Percentiles rank a stretch among this genome's conserved stretches.
Conservation (phyloP, 106 monocot genomes). For the Ottelia alismoides region DNA sequence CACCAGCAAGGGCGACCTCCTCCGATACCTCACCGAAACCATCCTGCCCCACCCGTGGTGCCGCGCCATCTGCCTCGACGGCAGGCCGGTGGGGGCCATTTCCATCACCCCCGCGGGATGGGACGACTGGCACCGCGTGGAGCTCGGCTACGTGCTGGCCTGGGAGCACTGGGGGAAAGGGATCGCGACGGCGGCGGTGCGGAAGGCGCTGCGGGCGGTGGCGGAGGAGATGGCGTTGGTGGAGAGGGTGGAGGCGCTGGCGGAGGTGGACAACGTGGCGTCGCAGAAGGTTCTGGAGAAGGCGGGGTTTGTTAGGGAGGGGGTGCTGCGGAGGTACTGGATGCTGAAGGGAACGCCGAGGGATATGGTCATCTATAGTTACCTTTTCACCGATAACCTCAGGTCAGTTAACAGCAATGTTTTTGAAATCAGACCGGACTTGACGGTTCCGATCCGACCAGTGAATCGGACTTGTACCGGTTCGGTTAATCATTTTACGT, state of each 20-base stretch:
- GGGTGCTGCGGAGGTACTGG: slow-evolving; percentile 24
- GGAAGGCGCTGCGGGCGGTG: slow-evolving; percentile 8
- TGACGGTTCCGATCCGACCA: too few relatives aligned
- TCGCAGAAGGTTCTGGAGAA: too few relatives aligned
- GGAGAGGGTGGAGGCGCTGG: too few relatives aligned
- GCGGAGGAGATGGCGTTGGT: slow-evolving; percentile 19
- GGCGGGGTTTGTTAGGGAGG: slow-evolving; percentile 25
- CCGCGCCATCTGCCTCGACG: slow-evolving; percentile 27
- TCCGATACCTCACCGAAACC: slow-evolving; percentile 2
- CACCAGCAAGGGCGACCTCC: slow-evolving; percentile 26
- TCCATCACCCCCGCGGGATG: slow-evolving; percentile 8
- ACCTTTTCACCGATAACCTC: slow-evolving; percentile 17
- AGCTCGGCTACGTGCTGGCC: slow-evolving; percentile 33
- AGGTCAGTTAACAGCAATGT: too few relatives aligned
- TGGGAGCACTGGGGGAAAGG: too few relatives aligned
- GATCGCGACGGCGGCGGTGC: too few relatives aligned
- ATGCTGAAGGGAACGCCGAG: slow-evolving; percentile 18
- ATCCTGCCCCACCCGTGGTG: too few relatives aligned
- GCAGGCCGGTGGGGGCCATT: slow-evolving; percentile 34
- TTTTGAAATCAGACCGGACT: too few relatives aligned
- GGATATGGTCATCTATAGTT: slow-evolving; percentile 27
- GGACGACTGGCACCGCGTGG: slow-evolving; percentile 14
- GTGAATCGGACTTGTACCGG: too few relatives aligned
- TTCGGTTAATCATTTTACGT: too few relatives aligned
- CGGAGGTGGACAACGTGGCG: too few relatives aligned